phyloP scores from a whole-genome alignment of 1,139 yeast genomes.

The Hansenula sp. region DNA sequence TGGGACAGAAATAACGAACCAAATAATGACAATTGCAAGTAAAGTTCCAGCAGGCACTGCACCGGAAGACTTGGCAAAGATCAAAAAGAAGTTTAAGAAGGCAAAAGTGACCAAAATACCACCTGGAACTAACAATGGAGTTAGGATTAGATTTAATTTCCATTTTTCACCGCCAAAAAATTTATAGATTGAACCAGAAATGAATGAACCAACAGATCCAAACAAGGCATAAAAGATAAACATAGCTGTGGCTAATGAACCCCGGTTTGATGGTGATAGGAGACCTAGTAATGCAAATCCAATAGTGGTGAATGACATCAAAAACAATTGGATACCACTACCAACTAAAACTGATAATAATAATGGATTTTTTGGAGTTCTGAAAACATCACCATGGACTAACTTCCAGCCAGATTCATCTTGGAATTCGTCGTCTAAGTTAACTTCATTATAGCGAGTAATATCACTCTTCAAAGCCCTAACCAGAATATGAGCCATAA shows the following conservation, averaged over 20 bases:
- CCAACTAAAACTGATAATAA: constrained; percentile 80
- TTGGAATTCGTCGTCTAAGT: constrained; percentile 71
- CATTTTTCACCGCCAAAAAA: constrained; percentile 90
- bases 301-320: constrained; percentile 73
- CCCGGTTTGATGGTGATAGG: constrained; percentile 91
- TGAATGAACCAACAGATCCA: constrained; percentile 79
- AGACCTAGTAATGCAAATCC: constrained; percentile 85
- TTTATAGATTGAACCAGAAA: constrained; percentile 82
- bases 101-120: constrained; percentile 59
- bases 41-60: constrained; percentile 93
- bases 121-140: constrained; percentile 87
- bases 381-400: constrained; percentile 91
- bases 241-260: constrained; percentile 87
- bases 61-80: constrained; percentile 80
- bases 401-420: constrained; percentile 98
- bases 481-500: constrained; percentile 75
- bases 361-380: constrained; percentile 74
- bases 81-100: constrained; percentile 76
- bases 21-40: constrained; percentile 72
- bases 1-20: constrained; percentile 88
- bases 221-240: constrained; percentile 76
- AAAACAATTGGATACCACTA: constrained; percentile 79
- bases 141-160: constrained; percentile 78
- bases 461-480: constrained; percentile 85
- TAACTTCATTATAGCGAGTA: constrained; percentile 83